Base-by-base conservation (phyloP, 2,329 filamentous ascomycete species). In the Epichloe festucae region DNA sequence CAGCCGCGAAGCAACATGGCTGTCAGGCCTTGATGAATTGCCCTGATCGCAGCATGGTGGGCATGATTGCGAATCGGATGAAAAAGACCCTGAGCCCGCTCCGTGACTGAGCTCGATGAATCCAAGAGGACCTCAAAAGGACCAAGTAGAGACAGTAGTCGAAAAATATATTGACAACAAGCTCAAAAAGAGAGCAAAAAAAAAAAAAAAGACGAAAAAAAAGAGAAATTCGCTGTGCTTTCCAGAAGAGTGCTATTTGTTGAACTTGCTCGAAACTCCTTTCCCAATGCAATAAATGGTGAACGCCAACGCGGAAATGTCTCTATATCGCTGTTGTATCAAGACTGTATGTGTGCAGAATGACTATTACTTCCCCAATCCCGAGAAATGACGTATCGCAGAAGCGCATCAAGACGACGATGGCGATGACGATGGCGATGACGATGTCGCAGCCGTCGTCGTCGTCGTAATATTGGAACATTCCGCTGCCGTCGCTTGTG, bases 401-500 rank as follows among this genome's bases (percentile, higher is more conserved):
- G 12, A 17, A 41, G 60, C 46, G 60, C 61, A 60, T 59, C 62
- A 65, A 69, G 66, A 70, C 10, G 39, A 36, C 31, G n/a, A 23
- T 7, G 23, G 23, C 23, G 43, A 17, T 3, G 39, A 36, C 31
- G 15, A 23, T 7, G 23, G 23, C 23, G 43, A 17, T 4, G 27
- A 43, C 42, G 40, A 45, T 27, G 48, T 14, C 19, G 40, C 19
- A 8, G 35, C 34, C 42, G 35, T 17, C 60, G 70, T 70, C 60
- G 70, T 70, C 61, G 71, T 73, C 57, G 73, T 75, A 60, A 71
- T 71, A 64, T 69, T 69, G 60, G 72, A 70, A 63, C 71, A 71
- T 62, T 72, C 67, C 63, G 66, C 68, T 65, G 70, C 66, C 63
- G 65, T 67, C 57, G 70, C 64, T 65, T 70, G 63, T 80, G 76